Base-by-base conservation (phyloP, 495 filamentous ascomycete genomes). In the Polyplosphaeria fusca region DNA sequence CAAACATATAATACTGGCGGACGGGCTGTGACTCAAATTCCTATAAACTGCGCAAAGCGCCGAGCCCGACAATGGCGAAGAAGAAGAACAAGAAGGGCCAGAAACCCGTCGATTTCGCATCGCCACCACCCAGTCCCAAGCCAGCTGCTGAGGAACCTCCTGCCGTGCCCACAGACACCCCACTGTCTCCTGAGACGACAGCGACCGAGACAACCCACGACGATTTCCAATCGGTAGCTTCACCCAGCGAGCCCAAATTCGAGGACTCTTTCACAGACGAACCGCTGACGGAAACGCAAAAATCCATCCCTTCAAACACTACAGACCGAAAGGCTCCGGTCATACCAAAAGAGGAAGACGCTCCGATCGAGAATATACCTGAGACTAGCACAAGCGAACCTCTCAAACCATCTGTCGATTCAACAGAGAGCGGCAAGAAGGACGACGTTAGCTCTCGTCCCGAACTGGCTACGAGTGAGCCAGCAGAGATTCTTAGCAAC, bases 81-180 rank as follows among this genome's bases (percentile, higher is more conserved):
- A 63, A 59, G 43, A 59, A 51, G 49, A 49, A 42, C 26, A 58
- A 49, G 43, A 53, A 58, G 30, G 32, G 5, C 25, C 53, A 58
- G 49, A 54, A 58, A 39, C 42, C 20, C 37, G 35, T 50, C 3
- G 55, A 59, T 4, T 59, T 47, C 54, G 14, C 60, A 9, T 53
- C 60, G 18, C 60, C 60, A 49, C 60, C 55, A 25, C 26, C 45
- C 11, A 63, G 54, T 28, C 60, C 60, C 13, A 54, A 58, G 26
- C 24, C 24, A 51, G 30, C 26, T 12, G 7, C 32, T 19, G 54
- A 48, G 22, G 54, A 52, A 26, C 3, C 32, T 11, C 47, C 60
- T 39, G 5, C 47, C 13, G 40, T 44, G n/a, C 30, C 60, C 18
- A 39, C 13, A 41, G 16, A 28, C 23, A 38, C 47, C 19, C 52